phyloP scores from a whole-genome alignment of 208 protist species.

The Angomonas deanei region DNA sequence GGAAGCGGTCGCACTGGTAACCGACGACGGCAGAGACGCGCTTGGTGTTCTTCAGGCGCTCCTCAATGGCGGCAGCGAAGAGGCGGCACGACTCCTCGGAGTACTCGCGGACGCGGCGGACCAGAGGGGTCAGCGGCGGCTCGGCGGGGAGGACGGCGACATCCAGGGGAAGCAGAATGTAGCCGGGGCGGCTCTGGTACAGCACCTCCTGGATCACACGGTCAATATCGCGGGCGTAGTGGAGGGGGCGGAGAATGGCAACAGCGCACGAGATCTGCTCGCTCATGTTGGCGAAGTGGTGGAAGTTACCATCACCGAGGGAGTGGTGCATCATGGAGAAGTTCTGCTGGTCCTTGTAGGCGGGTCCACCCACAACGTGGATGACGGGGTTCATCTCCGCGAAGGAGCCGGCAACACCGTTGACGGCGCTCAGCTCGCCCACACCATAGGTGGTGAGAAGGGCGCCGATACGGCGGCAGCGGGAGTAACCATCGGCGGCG shows the following conservation, averaged over 20 bases:
- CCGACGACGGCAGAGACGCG: slow-evolving; percentile 15
- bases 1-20: slow-evolving; percentile 35
- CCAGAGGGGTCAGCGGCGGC: slow-evolving; percentile 10
- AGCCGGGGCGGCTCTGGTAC: slow-evolving; percentile 22
- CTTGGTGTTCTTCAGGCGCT: slow-evolving; percentile 14
- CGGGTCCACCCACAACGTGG: slow-evolving; percentile 32
- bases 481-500: slow-evolving; percentile 39
- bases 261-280: slow-evolving; percentile 17
- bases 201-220: slow-evolving; percentile 16
- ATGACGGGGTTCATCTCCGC: slow-evolving; percentile 29
- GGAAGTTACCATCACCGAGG: slow-evolving; percentile 26
- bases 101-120: background rate
- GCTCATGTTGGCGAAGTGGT: slow-evolving; percentile 22
- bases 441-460: slow-evolving; percentile 48
- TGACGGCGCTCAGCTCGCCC: slow-evolving; percentile 42
- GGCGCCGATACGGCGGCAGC: slow-evolving; percentile 35
- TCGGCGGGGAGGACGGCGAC: slow-evolving; percentile 3
- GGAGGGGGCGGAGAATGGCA: slow-evolving; percentile 7
- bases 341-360: slow-evolving; percentile 12
- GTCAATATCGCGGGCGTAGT: slow-evolving; percentile 24
- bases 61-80: slow-evolving; percentile 23
- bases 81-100: slow-evolving; percentile 4
- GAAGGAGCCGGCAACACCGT: slow-evolving; percentile 28
- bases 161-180: slow-evolving; percentile 30
- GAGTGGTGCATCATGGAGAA: slow-evolving; percentile 29